phyloP scores from a whole-genome alignment of 306 rosid genomes.

The Lathyrus aphaca region DNA sequence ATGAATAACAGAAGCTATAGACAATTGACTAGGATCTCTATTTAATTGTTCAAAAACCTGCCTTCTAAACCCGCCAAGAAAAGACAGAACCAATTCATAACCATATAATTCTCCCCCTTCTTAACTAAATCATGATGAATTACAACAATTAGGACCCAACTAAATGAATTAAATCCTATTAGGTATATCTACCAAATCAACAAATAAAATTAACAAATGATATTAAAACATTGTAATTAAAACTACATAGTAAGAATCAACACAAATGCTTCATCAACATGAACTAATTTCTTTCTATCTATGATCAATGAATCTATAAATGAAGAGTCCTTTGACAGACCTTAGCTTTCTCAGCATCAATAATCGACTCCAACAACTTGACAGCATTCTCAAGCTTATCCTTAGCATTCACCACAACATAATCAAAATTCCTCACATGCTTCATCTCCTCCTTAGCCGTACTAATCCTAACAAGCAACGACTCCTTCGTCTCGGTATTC shows the following conservation, averaged over 20 bases:
- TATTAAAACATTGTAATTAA: background rate
- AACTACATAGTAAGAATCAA: constrained; percentile 22
- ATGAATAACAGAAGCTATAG: background rate
- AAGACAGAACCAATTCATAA: background rate
- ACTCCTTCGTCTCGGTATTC: constrained; percentile 77
- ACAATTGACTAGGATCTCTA: background rate
- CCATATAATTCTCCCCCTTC: constrained; percentile 15
- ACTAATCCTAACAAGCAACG: constrained; percentile 74
- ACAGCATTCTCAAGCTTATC: constrained; percentile 86
- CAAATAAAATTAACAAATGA: constrained; percentile 33
- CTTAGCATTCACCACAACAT: constrained; percentile 81
- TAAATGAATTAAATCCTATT: background rate
- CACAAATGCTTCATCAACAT: constrained; percentile 17
- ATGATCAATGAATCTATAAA: constrained; percentile 31
- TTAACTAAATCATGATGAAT: background rate
- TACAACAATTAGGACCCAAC: background rate
- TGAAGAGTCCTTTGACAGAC: constrained; percentile 64
- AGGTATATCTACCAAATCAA: constrained; percentile 23
- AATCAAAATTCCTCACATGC: constrained; percentile 73
- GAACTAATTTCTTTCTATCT: background rate
- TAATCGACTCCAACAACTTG: constrained; percentile 64
- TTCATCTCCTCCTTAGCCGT: constrained; percentile 92
- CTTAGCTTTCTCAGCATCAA: constrained; percentile 92
- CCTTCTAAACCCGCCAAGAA: background rate
- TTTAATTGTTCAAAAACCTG: constrained; percentile 15